A percentile compares a stretch with the other conserved stretches of the same genome.
Evolutionary conservation across 2,329 filamentous ascomycete species (phyloP).

Genomic region (Bipolaris zeicola): DNA sequence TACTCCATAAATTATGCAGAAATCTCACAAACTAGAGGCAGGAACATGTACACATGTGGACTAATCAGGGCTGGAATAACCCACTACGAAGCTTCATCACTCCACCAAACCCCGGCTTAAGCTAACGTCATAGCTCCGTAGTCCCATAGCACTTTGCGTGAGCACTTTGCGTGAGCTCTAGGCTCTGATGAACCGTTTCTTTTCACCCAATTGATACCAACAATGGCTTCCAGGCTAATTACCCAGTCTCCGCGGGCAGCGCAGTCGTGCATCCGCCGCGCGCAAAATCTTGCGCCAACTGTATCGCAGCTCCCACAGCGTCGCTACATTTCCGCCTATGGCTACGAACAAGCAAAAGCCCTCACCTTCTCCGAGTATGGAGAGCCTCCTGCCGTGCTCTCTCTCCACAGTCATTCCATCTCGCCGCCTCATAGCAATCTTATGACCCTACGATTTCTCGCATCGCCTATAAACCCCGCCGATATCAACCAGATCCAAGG

Average conservation of each 20-base stretch:
- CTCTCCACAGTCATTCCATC: constrained; percentile 76
- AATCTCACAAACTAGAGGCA: not conserved
- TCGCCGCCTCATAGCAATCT: constrained; percentile 72
- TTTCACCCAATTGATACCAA: not conserved
- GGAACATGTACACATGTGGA: not conserved
- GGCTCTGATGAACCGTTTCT: constrained; percentile 5
- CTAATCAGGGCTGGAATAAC: not conserved
- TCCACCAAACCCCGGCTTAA: constrained; percentile 31
- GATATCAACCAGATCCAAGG: constrained; percentile 99
- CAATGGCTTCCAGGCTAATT: constrained; percentile 38
- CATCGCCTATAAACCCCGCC: constrained; percentile 92
- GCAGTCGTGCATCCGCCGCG: constrained; percentile 29
- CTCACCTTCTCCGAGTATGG: constrained; percentile 76
- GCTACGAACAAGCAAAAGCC: constrained; percentile 85
- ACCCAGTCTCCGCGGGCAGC: constrained; percentile 23
- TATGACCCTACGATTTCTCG: constrained; percentile 84
- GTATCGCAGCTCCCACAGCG: constrained; percentile 30
- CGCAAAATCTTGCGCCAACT: constrained; percentile 11
- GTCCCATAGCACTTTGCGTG: constrained; percentile 8
- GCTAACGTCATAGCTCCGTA: constrained; percentile 38
- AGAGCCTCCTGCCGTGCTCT: constrained; percentile 73
- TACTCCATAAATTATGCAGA: not conserved
- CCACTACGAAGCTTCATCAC: constrained; percentile 1
- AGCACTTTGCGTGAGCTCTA: constrained; percentile 12
- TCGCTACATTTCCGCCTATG: constrained; percentile 65